Percentiles rank a stretch among this genome's conserved stretches.
phyloP scores from a whole-genome alignment of 768 basidiomycete species.

The Tulasnella sp. region DNA sequence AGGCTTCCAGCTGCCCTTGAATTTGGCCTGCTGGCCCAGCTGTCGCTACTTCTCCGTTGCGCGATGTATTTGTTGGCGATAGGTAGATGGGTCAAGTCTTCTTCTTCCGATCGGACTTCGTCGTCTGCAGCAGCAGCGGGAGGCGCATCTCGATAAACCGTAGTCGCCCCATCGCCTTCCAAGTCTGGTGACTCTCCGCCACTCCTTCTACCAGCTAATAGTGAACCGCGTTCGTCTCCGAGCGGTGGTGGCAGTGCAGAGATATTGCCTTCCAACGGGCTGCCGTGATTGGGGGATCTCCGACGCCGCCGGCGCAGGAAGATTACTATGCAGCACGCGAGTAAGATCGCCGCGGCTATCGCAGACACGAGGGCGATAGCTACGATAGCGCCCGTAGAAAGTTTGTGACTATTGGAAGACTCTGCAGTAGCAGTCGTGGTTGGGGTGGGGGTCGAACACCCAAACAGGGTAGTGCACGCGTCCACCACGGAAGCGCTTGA shows the following conservation, averaged over 20 bases:
- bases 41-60: background rate
- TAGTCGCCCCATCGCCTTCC: background rate
- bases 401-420: background rate
- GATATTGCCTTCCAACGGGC: background rate
- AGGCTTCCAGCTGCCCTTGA: background rate
- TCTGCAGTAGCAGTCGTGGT: background rate
- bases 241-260: conserved; percentile 2
- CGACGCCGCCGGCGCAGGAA: conserved; percentile 18
- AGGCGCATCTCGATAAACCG: background rate
- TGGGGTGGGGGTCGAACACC: background rate
- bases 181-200: conserved; percentile 23
- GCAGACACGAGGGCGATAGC: conserved; percentile 8
- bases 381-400: conserved; percentile 18
- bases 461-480: background rate
- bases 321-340: conserved; percentile 2
- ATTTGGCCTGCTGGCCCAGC: background rate
- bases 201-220: conserved; percentile 15
- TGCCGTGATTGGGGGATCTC: conserved; percentile 4
- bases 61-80: conserved; percentile 15
- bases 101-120: background rate
- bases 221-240: conserved; percentile 14
- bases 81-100: background rate
- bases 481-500: background rate
- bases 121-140: background rate
- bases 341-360: background rate